A percentile compares a stretch with the other conserved stretches of the same genome.
Conservation (phyloP, 805 yeast genomes). For the Candida dendrica region DNA sequence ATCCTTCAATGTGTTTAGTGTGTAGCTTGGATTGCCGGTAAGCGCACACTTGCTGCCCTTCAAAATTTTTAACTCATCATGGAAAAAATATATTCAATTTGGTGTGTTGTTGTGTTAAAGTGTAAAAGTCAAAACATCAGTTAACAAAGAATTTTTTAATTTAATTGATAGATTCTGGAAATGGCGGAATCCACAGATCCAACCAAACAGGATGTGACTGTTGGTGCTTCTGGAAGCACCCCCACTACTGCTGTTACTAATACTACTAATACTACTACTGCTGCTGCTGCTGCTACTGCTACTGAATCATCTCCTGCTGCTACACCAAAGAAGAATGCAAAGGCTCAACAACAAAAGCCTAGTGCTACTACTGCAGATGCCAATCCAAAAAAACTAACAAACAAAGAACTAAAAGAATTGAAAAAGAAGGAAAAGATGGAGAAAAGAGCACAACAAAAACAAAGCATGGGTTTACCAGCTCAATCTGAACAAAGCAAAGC, state of each 20-base stretch:
- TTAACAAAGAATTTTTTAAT: too few relatives aligned
- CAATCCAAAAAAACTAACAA: slow-evolving; percentile 35
- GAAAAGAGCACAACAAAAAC: slow-evolving; percentile 83
- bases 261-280: slow-evolving; percentile 1
- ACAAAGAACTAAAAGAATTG: slow-evolving; percentile 80
- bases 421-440: slow-evolving; percentile 90
- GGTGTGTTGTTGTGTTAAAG: too few relatives aligned
- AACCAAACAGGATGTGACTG: background rate
- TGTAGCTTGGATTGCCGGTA: too few relatives aligned
- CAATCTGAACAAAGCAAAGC: slow-evolving; percentile 28
- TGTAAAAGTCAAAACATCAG: too few relatives aligned
- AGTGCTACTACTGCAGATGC: slow-evolving; percentile 1
- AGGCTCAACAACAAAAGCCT: background rate
- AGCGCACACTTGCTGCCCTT: background rate
- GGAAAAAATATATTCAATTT: too few relatives aligned
- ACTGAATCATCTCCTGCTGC: slow-evolving; percentile 2
- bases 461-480: slow-evolving; percentile 48
- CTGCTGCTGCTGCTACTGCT: slow-evolving; percentile 2
- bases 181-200: background rate
- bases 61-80: background rate
- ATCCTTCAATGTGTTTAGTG: too few relatives aligned
- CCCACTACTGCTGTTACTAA: background rate
- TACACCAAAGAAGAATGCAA: too few relatives aligned
- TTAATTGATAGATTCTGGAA: too few relatives aligned
- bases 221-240: background rate